Evolutionary conservation across 2,329 filamentous ascomycete genomes (phyloP).

Genomic region (Microsporum ferrugineum): DNA sequence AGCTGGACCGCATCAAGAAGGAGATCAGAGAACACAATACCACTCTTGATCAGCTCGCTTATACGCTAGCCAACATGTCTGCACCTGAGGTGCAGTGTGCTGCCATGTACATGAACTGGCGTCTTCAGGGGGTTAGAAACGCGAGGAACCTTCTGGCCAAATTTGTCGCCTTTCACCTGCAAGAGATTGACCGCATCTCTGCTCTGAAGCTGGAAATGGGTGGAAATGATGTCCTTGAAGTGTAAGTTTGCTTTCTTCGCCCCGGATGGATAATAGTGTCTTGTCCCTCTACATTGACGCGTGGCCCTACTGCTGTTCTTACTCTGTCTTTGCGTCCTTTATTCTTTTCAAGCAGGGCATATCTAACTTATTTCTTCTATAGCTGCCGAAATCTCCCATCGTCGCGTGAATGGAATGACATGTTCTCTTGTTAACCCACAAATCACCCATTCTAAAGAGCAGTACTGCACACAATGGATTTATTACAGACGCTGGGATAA

Average conservation of each 20-base stretch:
- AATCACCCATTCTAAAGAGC: not conserved
- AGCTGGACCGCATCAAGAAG: conserved; percentile 20
- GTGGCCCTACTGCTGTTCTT: not conserved
- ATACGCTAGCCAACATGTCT: conserved; percentile 8
- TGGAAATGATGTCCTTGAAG: not conserved
- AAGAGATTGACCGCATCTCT: conserved; percentile 19
- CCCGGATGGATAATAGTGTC: not conserved
- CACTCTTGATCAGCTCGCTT: conserved; percentile 11
- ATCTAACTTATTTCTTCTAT: not conserved
- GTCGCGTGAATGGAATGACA: not conserved
- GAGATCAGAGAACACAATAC: conserved; percentile 17
- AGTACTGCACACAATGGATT: not conserved
- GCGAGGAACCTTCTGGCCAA: conserved; percentile 12
- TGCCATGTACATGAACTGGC: conserved; percentile 8
- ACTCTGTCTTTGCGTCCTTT: not conserved
- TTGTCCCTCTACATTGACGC: not conserved
- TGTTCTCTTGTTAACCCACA: not conserved
- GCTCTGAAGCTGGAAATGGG: conserved; percentile 4
- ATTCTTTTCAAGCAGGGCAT: not conserved
- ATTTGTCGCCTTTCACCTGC: conserved; percentile 18
- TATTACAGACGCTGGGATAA: not conserved
- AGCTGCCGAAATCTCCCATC: conserved; percentile 4
- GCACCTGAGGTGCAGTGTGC: conserved; percentile 4
- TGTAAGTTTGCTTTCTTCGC: conserved; percentile 7
- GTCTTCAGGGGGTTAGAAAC: conserved; percentile 13